Percentiles rank a stretch among this genome's conserved stretches.
Conservation (phyloP, 2,329 filamentous ascomycete species). For the Venturiaceae sp. region DNA sequence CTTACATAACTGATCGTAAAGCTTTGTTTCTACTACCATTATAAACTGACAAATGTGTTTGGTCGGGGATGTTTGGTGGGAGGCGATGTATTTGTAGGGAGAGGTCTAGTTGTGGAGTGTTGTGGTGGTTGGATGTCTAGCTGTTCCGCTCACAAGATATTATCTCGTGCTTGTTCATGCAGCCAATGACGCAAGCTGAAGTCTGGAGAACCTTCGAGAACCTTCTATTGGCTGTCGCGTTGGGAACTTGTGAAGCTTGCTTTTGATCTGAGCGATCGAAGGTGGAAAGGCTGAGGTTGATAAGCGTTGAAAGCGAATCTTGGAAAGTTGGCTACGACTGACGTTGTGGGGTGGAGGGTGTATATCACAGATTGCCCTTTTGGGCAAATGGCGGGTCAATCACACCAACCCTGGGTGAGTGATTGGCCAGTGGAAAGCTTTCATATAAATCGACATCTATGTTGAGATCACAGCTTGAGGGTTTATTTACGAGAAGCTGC, state of each 20-base stretch:
- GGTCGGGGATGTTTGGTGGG: background rate
- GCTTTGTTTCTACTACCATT: slow-evolving; percentile 92
- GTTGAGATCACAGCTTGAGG: too few relatives aligned
- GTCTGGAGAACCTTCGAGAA: slow-evolving; percentile 26
- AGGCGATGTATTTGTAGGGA: background rate
- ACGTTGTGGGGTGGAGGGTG: too few relatives aligned
- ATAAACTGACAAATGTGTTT: slow-evolving; percentile 19
- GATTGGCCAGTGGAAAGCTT: too few relatives aligned
- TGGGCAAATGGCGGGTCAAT: too few relatives aligned
- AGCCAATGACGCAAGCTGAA: slow-evolving; percentile 7
- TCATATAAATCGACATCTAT: too few relatives aligned
- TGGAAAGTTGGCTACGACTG: background rate
- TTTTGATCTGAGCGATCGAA: background rate
- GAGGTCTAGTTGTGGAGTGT: background rate
- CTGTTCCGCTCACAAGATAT: background rate
- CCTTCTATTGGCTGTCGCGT: slow-evolving; percentile 14
- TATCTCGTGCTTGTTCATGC: background rate
- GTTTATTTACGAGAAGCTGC: too few relatives aligned
- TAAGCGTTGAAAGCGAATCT: background rate
- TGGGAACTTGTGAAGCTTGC: background rate
- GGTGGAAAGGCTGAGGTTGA: background rate
- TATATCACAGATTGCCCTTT: too few relatives aligned
- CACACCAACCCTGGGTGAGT: too few relatives aligned
- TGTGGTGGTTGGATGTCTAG: background rate
- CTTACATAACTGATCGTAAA: slow-evolving; percentile 71